Evolutionary conservation across 2,329 filamentous ascomycete genomes (phyloP).

Genomic region (Colletotrichum eleusines): DNA sequence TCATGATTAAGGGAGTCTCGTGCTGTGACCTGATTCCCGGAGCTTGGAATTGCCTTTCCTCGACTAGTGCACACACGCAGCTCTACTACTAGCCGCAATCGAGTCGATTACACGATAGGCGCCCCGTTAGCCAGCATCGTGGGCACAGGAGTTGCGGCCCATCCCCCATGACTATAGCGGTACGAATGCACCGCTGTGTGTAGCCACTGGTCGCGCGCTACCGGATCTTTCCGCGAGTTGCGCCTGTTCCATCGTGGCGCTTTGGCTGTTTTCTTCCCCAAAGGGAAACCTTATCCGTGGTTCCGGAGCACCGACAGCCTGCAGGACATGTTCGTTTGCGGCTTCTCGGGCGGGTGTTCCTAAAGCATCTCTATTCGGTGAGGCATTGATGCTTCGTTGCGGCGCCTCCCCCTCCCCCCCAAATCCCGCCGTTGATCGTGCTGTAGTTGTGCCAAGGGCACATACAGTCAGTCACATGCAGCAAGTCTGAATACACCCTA

Average conservation of each 20-base stretch:
- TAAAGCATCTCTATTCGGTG: background rate
- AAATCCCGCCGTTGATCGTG: background rate
- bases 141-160: too few relatives aligned
- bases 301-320: background rate
- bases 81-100: background rate
- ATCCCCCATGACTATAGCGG: too few relatives aligned
- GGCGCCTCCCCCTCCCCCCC: too few relatives aligned
- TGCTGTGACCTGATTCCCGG: too few relatives aligned
- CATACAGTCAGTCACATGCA: too few relatives aligned
- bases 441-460: background rate
- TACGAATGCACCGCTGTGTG: background rate
- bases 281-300: slow-evolving; percentile 1
- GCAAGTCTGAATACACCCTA: too few relatives aligned
- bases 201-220: too few relatives aligned
- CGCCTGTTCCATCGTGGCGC: background rate
- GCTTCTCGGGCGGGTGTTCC: background rate
- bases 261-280: slow-evolving; percentile 4
- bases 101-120: background rate
- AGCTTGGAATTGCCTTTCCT: background rate
- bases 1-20: too few relatives aligned
- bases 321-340: background rate
- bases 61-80: slow-evolving; percentile 6
- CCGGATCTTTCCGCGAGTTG: slow-evolving; percentile 7
- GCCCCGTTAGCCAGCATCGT: too few relatives aligned
- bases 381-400: too few relatives aligned